Percentiles rank a stretch among this genome's conserved stretches.
Conservation (phyloP, 2,329 filamentous ascomycete species). For the Cercospora citrullina region DNA sequence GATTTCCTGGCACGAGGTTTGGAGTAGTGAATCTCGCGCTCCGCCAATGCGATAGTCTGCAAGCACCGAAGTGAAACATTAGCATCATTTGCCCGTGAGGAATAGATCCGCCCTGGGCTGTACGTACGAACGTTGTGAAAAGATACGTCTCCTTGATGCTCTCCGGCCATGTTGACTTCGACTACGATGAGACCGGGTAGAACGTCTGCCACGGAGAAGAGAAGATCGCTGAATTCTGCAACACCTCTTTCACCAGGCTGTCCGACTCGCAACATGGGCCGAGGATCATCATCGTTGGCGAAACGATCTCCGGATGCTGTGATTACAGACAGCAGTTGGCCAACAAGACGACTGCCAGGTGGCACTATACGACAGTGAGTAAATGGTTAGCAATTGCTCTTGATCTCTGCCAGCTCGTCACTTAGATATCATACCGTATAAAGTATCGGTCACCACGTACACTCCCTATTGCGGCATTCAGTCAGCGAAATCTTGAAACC, state of each 20-base stretch:
- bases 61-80: background rate
- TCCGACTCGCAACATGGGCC: slow-evolving; percentile 55
- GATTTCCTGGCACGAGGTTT: slow-evolving; percentile 46
- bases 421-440: slow-evolving; percentile 36
- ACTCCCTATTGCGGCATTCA: slow-evolving; percentile 32
- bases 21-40: slow-evolving; percentile 36
- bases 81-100: background rate
- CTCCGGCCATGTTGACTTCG: slow-evolving; percentile 54
- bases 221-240: slow-evolving; percentile 55
- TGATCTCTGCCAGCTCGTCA: background rate
- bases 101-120: background rate
- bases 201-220: slow-evolving; percentile 53
- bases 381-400: background rate
- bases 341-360: slow-evolving; percentile 54
- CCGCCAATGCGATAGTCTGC: slow-evolving; percentile 42
- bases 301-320: slow-evolving; percentile 51
- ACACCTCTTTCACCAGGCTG: slow-evolving; percentile 51
- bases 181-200: slow-evolving; percentile 48
- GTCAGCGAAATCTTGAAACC: background rate
- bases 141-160: slow-evolving; percentile 51
- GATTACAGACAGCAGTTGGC: slow-evolving; percentile 57
- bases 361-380: slow-evolving; percentile 38
- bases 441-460: slow-evolving; percentile 50
- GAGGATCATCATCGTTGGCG: slow-evolving; percentile 46
- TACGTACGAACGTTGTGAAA: slow-evolving; percentile 33